These are phyloP conservation scores for Coniophora puteana DNA, from an alignment of 1,284 basidiomycete species.

Conservation along the genomic window DNA sequence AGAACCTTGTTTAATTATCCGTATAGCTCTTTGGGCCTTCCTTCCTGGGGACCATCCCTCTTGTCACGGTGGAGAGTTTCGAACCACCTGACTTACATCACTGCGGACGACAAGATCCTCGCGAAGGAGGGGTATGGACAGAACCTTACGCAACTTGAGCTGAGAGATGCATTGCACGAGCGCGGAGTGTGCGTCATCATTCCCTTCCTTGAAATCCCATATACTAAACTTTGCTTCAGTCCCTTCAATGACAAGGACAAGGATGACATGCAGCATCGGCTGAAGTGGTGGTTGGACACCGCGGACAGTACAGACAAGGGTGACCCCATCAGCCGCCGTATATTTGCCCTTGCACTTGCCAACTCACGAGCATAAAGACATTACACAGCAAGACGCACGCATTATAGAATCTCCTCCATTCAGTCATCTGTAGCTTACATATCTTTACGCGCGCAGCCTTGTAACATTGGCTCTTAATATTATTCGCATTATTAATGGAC, in stretches of 20 bases:
- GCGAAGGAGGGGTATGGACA: conserved; percentile 43
- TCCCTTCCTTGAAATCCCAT: conserved; percentile 6
- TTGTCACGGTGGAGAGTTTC: conserved; percentile 52
- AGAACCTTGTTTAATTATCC: conserved; percentile 3
- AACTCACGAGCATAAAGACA: conserved; percentile 12
- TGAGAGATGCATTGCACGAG: conserved; percentile 63
- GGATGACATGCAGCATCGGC: conserved; percentile 40
- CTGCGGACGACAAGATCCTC: conserved; percentile 58
- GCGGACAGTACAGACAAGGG: conserved; percentile 24
- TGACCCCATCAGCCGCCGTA: conserved; percentile 38
- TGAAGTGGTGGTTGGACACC: conserved; percentile 60
- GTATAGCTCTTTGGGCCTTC: conserved; percentile 53
- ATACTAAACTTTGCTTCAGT: conserved; percentile 25
- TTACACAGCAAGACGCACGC: not conserved
- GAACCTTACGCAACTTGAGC: conserved; percentile 45
- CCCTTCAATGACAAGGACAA: too few species aligned
- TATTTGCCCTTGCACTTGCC: conserved; percentile 34
- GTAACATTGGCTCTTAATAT: too few species aligned
- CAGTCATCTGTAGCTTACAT: too few species aligned
- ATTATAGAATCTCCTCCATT: too few species aligned
- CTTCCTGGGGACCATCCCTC: conserved; percentile 51
- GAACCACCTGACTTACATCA: conserved; percentile 50
- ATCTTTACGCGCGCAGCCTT: too few species aligned
- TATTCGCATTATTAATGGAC: too few species aligned
- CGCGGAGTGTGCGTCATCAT: conserved; percentile 61